Conservation (phyloP, 1,139 yeast species). For the Pichiaceae sp. region DNA sequence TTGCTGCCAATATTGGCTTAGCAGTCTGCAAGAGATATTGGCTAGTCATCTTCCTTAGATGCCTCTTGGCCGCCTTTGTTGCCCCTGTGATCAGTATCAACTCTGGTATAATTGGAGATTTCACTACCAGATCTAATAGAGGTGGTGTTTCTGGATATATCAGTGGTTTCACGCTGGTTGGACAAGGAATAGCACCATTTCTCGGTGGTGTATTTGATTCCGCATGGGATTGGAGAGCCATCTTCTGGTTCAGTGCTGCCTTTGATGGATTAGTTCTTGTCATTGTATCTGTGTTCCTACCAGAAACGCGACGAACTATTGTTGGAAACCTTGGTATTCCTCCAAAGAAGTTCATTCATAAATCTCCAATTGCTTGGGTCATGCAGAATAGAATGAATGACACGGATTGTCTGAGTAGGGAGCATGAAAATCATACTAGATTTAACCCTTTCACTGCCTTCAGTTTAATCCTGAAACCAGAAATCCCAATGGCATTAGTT, state of each 20-base stretch:
- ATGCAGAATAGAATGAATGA: slow-evolving; percentile 17
- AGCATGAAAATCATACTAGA: slow-evolving; percentile 15
- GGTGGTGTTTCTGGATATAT: slow-evolving; percentile 59
- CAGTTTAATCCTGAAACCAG: slow-evolving; percentile 30
- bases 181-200: slow-evolving; percentile 71
- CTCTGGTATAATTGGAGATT: slow-evolving; percentile 63
- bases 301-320: slow-evolving; percentile 63
- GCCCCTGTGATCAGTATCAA: slow-evolving; percentile 64
- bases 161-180: slow-evolving; percentile 57
- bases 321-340: slow-evolving; percentile 59
- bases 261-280: slow-evolving; percentile 39
- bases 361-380: slow-evolving; percentile 32
- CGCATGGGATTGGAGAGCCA: slow-evolving; percentile 64
- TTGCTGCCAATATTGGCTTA: slow-evolving; percentile 52
- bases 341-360: slow-evolving; percentile 34
- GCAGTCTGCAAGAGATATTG: slow-evolving; percentile 51
- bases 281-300: slow-evolving; percentile 36
- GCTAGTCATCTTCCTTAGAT: slow-evolving; percentile 48
- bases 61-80: slow-evolving; percentile 62
- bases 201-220: slow-evolving; percentile 61
- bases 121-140: slow-evolving; percentile 53
- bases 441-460: slow-evolving; percentile 39
- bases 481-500: slow-evolving; percentile 24
- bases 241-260: slow-evolving; percentile 72
- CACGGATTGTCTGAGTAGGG: slow-evolving; percentile 19